phyloP scores from a whole-genome alignment of 140 eudicot species.

The Cichorium intybus region DNA sequence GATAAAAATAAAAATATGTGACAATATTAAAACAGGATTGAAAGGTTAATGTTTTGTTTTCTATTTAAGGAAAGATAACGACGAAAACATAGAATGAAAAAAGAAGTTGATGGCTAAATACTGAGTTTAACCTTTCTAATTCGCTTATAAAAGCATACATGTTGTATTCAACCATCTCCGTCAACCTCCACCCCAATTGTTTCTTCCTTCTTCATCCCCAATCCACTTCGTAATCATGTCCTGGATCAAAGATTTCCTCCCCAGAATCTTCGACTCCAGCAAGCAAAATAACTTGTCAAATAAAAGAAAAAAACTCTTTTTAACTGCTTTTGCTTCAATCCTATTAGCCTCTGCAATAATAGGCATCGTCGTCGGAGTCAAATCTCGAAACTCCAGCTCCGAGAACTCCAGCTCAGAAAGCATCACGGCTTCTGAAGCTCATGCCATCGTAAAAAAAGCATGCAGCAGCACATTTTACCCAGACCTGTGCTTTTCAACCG shows the following conservation, averaged over 20 bases:
- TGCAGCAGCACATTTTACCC: constrained; percentile 72
- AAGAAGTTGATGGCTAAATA: too few species aligned
- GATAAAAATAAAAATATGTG: too few species aligned
- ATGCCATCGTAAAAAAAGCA: constrained; percentile 52
- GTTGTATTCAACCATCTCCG: background rate
- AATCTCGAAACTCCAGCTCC: constrained; percentile 29
- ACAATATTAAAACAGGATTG: too few species aligned
- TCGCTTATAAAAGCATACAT: constrained; percentile 20
- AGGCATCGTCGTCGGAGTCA: constrained; percentile 49
- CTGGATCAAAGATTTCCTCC: constrained; percentile 14
- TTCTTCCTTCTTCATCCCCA: background rate
- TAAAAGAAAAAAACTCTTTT: constrained; percentile 30
- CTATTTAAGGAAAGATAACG: too few species aligned
- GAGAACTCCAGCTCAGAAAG: background rate
- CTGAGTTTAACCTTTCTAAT: too few species aligned
- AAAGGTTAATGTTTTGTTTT: too few species aligned
- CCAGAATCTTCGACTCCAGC: constrained; percentile 30
- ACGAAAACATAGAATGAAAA: too few species aligned
- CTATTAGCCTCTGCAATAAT: constrained; percentile 40
- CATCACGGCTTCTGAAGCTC: constrained; percentile 33
- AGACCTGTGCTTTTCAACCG: constrained; percentile 62
- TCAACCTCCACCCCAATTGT: constrained; percentile 1
- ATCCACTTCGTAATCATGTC: constrained; percentile 6
- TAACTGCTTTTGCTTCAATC: constrained; percentile 34
- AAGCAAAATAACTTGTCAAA: constrained; percentile 2